Base-by-base conservation (phyloP, 2,329 filamentous ascomycete genomes). In the Aspergillus uvarum region DNA sequence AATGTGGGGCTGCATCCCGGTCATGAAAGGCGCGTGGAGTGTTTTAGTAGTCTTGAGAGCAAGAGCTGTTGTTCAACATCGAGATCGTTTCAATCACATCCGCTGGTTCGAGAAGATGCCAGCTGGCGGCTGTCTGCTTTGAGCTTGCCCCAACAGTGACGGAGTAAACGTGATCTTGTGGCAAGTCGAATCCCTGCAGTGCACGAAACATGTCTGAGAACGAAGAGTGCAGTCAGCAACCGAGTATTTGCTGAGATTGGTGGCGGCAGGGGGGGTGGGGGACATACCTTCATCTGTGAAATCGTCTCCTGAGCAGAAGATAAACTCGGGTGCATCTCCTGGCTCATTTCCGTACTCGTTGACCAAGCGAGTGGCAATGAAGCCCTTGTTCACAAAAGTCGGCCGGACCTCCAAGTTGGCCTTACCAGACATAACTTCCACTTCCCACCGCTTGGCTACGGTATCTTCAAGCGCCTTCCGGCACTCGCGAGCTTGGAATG, bases 361-460 rank as follows among this genome's bases (percentile, higher is more conserved):
- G 42, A 98, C 87, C 19, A 99, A 83, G 5, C 89, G 87, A 79
- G 92, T 93, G 16, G 89, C 91, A 65, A 98, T 98, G 77, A 96
- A 92, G 31, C 95, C 95, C 81, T 99, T 99, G 83, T 98, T 98
- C 79, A 99, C 92, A 71, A 96, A 96, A 0, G 89, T 93, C 29
- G 94, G 94, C n/a, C 95, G 89, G 32, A 98, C 94, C 77, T 99
- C 95, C 26, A 99, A 83, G 73, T 98, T 98, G 63, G 94, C 94
- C 80, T 98, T 99, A 68, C 95, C 95, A 0, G 88, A 86, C 92
- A 98, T 98, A 61, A 99, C 92, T 70, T 98, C 94, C 3, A 98
- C 91, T 51, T 96, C 92, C 85, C 89, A 96, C 64, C 87, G 87
- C 72, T 87, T 89, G 54, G 81, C 87, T 0, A 96, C 89, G 0